A percentile compares a stretch with the other conserved stretches of the same genome.
phyloP scores from a whole-genome alignment of 2,329 filamentous ascomycete species.

The Ceratocystiopsis minuta region DNA sequence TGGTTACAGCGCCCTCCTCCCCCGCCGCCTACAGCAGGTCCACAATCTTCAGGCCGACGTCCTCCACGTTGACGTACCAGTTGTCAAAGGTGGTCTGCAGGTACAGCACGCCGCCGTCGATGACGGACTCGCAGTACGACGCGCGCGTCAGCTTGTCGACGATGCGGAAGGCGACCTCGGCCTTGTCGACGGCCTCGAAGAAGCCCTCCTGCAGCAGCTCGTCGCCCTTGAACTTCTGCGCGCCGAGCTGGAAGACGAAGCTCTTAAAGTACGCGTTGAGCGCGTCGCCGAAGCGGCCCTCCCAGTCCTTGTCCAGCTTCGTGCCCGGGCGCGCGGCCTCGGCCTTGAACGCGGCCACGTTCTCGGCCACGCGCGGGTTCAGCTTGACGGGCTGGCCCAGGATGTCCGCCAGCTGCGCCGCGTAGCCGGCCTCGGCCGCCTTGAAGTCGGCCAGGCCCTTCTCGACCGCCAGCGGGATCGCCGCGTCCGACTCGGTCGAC shows the following conservation, averaged over 20 bases:
- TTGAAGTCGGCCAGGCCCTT: no score
- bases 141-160: constrained; percentile 25
- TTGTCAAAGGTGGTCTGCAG: constrained; percentile 17
- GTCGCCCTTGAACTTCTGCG: constrained; percentile 13
- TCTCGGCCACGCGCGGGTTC: no score
- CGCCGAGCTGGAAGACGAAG: constrained; percentile 16
- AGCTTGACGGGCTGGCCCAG: no score
- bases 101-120: constrained; percentile 31
- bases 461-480: no score
- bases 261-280: constrained; percentile 27
- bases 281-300: no score
- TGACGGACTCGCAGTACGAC: constrained; percentile 25
- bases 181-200: constrained; percentile 25
- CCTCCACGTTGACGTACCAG: constrained; percentile 14
- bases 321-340: no score
- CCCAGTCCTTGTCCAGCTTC: no score
- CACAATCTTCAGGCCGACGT: constrained; percentile 17
- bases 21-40: constrained; percentile 17
- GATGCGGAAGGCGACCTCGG: constrained; percentile 25
- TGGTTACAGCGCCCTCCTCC: no score
- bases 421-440: no score
- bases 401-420: no score
- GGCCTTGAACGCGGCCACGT: no score
- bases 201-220: constrained; percentile 31
- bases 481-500: no score